Evolutionary conservation across 352 stramenopile species (phyloP).

Genomic region (Globisporangium perplexum): DNA sequence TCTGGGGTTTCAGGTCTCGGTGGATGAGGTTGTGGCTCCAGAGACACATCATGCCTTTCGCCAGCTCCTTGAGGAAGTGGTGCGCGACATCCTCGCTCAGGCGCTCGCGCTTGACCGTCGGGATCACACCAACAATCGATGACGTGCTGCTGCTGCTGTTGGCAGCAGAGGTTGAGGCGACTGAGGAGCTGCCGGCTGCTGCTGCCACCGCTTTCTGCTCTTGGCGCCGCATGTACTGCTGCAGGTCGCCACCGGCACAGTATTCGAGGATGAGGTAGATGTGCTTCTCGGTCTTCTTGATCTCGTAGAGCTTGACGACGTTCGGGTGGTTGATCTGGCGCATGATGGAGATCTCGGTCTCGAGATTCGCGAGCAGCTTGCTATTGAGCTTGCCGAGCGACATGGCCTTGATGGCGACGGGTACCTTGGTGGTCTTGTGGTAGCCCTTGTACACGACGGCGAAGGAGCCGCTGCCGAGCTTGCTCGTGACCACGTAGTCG

Average conservation of each 20-base stretch:
- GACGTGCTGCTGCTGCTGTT: neutral
- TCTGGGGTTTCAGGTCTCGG: constrained; percentile 94
- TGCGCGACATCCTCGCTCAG: constrained; percentile 32
- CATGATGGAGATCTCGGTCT: constrained; percentile 96
- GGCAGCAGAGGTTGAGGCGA: neutral
- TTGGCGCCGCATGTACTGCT: constrained; percentile 87
- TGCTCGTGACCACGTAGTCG: constrained; percentile 87
- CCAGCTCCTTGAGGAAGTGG: constrained; percentile 64
- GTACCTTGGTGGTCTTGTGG: constrained; percentile 63
- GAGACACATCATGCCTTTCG: constrained; percentile 66
- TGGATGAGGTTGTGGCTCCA: constrained; percentile 84
- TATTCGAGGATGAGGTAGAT: constrained; percentile 98
- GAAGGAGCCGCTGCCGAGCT: constrained; percentile 92
- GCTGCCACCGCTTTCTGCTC: constrained; percentile 24
- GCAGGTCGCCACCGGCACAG: constrained; percentile 94
- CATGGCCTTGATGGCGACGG: constrained; percentile 94
- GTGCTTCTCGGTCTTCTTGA: constrained; percentile 93
- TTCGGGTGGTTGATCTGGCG: constrained; percentile 94
- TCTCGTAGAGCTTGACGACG: constrained; percentile 95
- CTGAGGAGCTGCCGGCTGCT: neutral
- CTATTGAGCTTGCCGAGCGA: constrained; percentile 90
- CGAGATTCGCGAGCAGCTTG: constrained; percentile 95
- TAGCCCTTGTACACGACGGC: constrained; percentile 87
- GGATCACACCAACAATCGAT: neutral
- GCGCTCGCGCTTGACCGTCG: constrained; percentile 1